Percentiles rank a stretch among this genome's conserved stretches.
phyloP scores from a whole-genome alignment of 164 flowering plant genomes.

The Magnolia officinalis region DNA sequence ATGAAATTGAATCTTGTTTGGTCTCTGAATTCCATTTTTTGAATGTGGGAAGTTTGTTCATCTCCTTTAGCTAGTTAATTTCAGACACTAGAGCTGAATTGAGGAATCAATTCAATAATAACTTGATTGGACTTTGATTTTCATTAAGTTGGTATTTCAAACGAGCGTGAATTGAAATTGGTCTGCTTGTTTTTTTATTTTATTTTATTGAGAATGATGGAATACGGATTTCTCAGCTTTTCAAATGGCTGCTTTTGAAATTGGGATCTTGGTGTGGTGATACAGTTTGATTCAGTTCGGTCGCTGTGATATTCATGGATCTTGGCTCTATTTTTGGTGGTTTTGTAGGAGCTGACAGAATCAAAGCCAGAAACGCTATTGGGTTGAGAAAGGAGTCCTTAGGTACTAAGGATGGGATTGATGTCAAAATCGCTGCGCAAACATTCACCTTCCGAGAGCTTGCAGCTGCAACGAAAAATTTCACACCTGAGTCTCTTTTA shows the following conservation, averaged over 20 bases:
- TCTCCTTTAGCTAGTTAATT: neutral
- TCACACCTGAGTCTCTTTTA: constrained; percentile 27
- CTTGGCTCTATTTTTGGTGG: constrained; percentile 3
- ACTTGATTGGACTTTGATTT: neutral
- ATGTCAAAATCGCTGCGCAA: constrained; percentile 27
- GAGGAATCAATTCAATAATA: neutral
- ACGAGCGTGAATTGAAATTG: neutral
- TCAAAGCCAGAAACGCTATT: constrained; percentile 17
- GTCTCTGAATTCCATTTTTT: neutral
- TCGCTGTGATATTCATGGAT: neutral
- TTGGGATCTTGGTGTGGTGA: neutral
- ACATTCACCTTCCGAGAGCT: constrained; percentile 38
- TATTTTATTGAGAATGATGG: neutral
- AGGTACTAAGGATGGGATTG: constrained; percentile 23
- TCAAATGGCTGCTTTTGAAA: neutral
- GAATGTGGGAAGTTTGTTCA: no score
- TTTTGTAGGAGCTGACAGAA: constrained; percentile 29
- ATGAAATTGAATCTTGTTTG: neutral
- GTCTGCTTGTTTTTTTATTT: neutral
- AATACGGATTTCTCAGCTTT: neutral
- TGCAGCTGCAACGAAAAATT: constrained; percentile 39
- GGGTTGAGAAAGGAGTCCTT: constrained; percentile 21
- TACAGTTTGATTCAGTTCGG: neutral
- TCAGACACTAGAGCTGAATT: neutral
- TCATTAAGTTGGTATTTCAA: neutral